Conservation (phyloP, 352 stramenopile genomes). For the Peronospora belbahrii region DNA sequence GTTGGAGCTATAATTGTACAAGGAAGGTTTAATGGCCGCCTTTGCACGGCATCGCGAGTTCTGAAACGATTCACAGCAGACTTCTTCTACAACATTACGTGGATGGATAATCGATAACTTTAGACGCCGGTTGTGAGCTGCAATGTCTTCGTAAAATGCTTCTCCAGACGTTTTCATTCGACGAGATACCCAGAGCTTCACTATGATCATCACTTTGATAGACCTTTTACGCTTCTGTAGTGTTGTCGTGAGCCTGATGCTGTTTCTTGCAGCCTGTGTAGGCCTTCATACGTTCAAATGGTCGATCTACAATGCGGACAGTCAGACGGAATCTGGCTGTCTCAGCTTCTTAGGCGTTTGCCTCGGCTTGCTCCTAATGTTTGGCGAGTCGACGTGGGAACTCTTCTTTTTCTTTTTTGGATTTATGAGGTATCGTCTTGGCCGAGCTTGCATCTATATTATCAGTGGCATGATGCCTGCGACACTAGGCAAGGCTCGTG, state of each 20-base stretch:
- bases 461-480: constrained; percentile 57
- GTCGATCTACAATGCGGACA: constrained; percentile 30
- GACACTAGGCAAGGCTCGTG: constrained; percentile 48
- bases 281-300: constrained; percentile 43
- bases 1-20: too few species aligned
- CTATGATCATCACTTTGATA: constrained; percentile 21
- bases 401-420: constrained; percentile 77
- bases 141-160: neutral
- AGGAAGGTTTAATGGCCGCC: too few species aligned
- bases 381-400: constrained; percentile 56
- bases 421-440: constrained; percentile 69
- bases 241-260: constrained; percentile 21
- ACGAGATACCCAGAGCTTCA: neutral
- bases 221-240: constrained; percentile 34
- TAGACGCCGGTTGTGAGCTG: neutral
- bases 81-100: too few species aligned
- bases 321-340: constrained; percentile 54
- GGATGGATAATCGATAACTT: neutral
- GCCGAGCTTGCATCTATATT: constrained; percentile 42
- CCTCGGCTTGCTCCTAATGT: constrained; percentile 49
- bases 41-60: too few species aligned
- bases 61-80: too few species aligned
- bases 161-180: neutral
- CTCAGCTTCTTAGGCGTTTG: constrained; percentile 64
- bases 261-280: constrained; percentile 39